A percentile compares a stretch with the other conserved stretches of the same genome.
These are phyloP conservation scores for Globisporangium sylvaticum DNA, from an alignment of 352 stramenopile genomes.

Conservation along the genomic window DNA sequence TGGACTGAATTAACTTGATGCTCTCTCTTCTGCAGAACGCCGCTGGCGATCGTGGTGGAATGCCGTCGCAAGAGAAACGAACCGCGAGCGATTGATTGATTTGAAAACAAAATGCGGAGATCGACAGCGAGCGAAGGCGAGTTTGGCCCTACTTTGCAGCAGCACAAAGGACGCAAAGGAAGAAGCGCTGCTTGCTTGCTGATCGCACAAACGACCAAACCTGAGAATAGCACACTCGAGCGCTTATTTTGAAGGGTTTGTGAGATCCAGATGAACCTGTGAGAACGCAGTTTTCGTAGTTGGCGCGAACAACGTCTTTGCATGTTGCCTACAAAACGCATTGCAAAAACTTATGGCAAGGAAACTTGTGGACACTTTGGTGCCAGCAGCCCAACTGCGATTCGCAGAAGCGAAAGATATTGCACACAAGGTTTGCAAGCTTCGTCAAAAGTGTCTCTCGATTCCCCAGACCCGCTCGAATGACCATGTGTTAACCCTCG, in stretches of 20 bases:
- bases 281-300: no score
- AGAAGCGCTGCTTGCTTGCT: background rate
- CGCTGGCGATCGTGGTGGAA: background rate
- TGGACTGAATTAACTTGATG: background rate
- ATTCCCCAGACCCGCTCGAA: background rate
- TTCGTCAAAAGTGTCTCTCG: background rate
- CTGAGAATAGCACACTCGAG: no score
- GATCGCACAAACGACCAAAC: no score
- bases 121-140: no score
- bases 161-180: background rate
- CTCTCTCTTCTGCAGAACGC: background rate
- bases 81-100: background rate
- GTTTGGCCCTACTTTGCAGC: no score
- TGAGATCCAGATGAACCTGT: no score
- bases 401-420: background rate
- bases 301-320: background rate
- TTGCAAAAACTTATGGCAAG: background rate
- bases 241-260: no score
- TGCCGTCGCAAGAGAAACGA: background rate
- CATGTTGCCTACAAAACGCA: background rate
- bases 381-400: background rate
- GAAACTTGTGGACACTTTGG: background rate
- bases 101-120: background rate
- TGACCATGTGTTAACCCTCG: background rate
- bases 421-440: background rate